Conservation (phyloP, 768 basidiomycete species). For the Melanogaster broomeanus region DNA sequence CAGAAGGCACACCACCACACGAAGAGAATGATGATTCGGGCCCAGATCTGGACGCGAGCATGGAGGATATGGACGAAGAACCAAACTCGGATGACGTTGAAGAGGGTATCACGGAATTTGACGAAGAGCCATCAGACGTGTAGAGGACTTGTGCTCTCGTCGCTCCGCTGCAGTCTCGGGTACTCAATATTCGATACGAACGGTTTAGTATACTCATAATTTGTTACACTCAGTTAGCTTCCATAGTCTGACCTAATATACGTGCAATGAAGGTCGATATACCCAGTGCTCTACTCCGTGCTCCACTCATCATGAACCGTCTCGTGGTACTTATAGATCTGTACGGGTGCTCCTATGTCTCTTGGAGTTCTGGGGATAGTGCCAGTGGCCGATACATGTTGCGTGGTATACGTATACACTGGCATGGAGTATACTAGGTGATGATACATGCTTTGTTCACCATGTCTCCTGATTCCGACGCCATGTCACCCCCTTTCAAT, state of each 20-base stretch:
- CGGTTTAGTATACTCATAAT: too few species aligned
- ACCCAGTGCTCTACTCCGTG: too few species aligned
- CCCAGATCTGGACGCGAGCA: constrained; percentile 38
- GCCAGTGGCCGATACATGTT: neutral
- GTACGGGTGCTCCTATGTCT: too few species aligned
- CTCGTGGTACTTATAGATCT: too few species aligned
- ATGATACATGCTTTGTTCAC: neutral
- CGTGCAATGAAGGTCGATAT: too few species aligned
- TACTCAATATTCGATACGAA: too few species aligned
- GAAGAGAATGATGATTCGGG: constrained; percentile 44
- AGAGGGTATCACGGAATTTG: constrained; percentile 50
- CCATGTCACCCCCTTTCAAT: neutral
- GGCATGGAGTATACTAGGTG: neutral
- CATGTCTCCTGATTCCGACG: too few species aligned
- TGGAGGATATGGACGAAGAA: constrained; percentile 45
- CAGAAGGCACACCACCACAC: constrained; percentile 31
- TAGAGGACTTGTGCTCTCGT: neutral
- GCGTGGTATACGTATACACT: constrained; percentile 3
- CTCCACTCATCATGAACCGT: too few species aligned
- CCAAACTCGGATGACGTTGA: constrained; percentile 42
- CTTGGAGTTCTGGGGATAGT: too few species aligned
- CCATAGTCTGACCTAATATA: too few species aligned
- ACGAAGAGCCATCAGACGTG: constrained; percentile 42
- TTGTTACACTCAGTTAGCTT: too few species aligned
- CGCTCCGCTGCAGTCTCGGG: too few species aligned